Conservation (phyloP, 148 eudicot species). For the Rhododendron williamsianum region DNA sequence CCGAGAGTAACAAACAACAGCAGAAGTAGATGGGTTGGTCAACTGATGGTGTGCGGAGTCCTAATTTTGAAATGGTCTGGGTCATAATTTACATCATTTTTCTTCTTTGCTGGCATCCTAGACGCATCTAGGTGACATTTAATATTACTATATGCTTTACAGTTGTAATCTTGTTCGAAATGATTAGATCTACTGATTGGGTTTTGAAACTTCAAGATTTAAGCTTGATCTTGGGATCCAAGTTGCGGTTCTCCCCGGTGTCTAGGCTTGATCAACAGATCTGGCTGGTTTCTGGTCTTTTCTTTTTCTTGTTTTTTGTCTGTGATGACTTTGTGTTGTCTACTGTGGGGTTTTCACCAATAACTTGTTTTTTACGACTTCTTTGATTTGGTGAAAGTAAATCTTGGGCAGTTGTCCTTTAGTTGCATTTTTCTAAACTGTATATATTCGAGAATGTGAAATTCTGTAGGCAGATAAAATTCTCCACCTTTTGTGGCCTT, state of each 20-base stretch:
- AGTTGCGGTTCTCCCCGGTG: not conserved
- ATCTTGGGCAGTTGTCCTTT: not conserved
- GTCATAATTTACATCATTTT: not conserved
- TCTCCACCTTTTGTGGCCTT: not conserved
- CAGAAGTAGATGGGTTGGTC: not conserved
- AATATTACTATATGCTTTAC: not conserved
- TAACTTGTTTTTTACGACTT: not conserved
- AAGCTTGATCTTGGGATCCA: not conserved
- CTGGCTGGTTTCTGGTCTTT: not conserved
- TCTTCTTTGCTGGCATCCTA: not conserved
- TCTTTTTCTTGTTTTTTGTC: not conserved
- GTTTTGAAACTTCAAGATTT: not conserved
- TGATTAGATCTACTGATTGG: not conserved
- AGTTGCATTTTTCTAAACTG: not conserved
- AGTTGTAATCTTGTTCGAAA: not conserved
- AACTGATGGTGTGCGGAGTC: not conserved
- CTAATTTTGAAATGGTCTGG: not conserved
- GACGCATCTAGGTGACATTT: not conserved
- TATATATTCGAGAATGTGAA: not conserved
- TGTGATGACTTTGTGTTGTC: not conserved
- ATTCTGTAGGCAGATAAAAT: not conserved
- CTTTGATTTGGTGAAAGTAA: not conserved
- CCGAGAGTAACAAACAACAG: conserved; percentile 35
- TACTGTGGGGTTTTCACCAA: not conserved
- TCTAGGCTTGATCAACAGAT: not conserved